These are phyloP conservation scores for Paragyromitra xinjiangensis DNA, from an alignment of 495 filamentous ascomycete species.

Conservation along the genomic window DNA sequence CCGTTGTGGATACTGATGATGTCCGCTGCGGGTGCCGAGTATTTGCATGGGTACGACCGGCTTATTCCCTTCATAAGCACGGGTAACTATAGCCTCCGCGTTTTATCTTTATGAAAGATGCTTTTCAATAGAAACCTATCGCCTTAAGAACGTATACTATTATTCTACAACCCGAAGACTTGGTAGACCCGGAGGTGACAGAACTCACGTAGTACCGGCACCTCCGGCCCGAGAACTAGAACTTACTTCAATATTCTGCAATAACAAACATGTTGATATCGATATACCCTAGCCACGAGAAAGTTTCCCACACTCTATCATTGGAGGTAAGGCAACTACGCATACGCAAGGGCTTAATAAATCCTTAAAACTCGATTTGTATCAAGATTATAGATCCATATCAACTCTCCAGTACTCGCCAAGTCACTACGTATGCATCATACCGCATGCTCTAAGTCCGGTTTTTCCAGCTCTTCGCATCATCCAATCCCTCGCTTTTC, in stretches of 20 bases:
- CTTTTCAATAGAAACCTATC: background rate
- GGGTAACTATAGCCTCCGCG: background rate
- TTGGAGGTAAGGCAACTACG: constrained; percentile 3
- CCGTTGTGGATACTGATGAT: background rate
- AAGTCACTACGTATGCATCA: background rate
- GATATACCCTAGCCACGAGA: no score
- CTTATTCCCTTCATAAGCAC: background rate
- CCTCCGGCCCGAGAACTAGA: constrained; percentile 1
- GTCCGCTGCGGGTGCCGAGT: background rate
- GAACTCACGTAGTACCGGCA: background rate
- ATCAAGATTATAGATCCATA: background rate
- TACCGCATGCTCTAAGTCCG: background rate
- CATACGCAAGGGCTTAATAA: constrained; percentile 9
- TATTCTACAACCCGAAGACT: background rate
- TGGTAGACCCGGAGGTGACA: background rate
- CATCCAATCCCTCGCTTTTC: background rate
- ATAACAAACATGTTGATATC: background rate
- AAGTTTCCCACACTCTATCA: background rate
- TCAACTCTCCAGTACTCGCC: background rate
- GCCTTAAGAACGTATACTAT: background rate
- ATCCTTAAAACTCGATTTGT: constrained; percentile 18
- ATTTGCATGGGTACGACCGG: background rate
- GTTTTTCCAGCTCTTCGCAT: no score
- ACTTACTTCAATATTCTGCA: background rate
- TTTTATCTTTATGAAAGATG: background rate